These are phyloP conservation scores for Umbilicaria muhlenbergii DNA, from an alignment of 495 filamentous ascomycete genomes.

Conservation along the genomic window DNA sequence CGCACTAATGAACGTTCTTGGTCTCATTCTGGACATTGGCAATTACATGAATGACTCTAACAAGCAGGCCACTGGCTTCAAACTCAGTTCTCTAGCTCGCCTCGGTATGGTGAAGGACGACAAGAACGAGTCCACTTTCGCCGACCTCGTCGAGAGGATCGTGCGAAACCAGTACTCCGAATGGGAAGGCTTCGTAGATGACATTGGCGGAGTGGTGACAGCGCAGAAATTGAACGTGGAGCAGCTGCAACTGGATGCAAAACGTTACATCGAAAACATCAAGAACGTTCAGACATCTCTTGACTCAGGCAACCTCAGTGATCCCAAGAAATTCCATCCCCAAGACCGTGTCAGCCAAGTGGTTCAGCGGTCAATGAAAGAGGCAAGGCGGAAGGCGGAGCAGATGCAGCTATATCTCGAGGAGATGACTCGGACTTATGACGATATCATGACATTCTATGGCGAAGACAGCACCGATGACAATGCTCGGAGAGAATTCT, in stretches of 20 bases:
- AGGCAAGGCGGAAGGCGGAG: slow-evolving; percentile 87
- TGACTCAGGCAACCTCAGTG: slow-evolving; percentile 86
- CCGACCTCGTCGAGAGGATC: slow-evolving; percentile 93
- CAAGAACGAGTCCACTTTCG: slow-evolving; percentile 93
- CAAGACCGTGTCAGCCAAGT: slow-evolving; percentile 89
- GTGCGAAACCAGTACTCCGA: slow-evolving; percentile 92
- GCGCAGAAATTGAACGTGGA: slow-evolving; percentile 95
- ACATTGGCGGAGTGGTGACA: slow-evolving; percentile 65
- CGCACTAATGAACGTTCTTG: slow-evolving; percentile 85
- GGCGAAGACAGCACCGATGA: slow-evolving; percentile 89
- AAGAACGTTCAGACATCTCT: slow-evolving; percentile 82
- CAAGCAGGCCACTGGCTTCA: slow-evolving; percentile 96
- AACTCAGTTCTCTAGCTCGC: slow-evolving; percentile 84
- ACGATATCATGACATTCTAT: slow-evolving; percentile 94
- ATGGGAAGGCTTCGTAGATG: slow-evolving; percentile 78
- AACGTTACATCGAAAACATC: slow-evolving; percentile 87
- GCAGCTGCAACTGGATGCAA: slow-evolving; percentile 76
- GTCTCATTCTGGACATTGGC: slow-evolving; percentile 90
- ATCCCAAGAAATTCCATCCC: slow-evolving; percentile 94
- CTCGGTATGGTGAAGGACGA: slow-evolving; percentile 97
- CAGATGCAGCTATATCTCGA: slow-evolving; percentile 90
- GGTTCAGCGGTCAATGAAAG: slow-evolving; percentile 88
- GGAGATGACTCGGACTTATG: slow-evolving; percentile 79
- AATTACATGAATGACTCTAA: slow-evolving; percentile 99
- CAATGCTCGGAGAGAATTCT: slow-evolving; percentile 90